Evolutionary conservation across 495 filamentous ascomycete genomes (phyloP).

Genomic region (Aspergillus olivimuriae): DNA sequence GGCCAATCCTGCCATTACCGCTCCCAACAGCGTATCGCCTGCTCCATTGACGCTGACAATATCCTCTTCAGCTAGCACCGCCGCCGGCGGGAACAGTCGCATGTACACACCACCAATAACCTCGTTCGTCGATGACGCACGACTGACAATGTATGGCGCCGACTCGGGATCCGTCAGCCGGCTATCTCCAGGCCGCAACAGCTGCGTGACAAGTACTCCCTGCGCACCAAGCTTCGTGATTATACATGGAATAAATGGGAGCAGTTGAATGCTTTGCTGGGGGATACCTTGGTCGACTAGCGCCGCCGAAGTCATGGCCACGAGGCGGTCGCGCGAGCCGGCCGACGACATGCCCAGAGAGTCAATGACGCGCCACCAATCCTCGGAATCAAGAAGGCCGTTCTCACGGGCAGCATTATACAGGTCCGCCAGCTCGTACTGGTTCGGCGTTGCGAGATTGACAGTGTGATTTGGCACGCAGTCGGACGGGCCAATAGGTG

Average conservation of each 20-base stretch:
- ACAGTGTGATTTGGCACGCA: conserved; percentile 57
- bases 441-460: conserved; percentile 75
- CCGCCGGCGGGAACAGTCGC: conserved; percentile 64
- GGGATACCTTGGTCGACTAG: conserved; percentile 78
- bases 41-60: conserved; percentile 90
- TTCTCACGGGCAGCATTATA: conserved; percentile 54
- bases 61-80: conserved; percentile 50
- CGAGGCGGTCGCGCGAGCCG: conserved; percentile 59
- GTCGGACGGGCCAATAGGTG: conserved; percentile 24
- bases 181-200: conserved; percentile 58
- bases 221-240: conserved; percentile 74
- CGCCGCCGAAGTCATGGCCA: conserved; percentile 47
- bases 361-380: conserved; percentile 77
- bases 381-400: conserved; percentile 56
- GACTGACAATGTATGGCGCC: conserved; percentile 62
- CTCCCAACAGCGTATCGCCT: conserved; percentile 87
- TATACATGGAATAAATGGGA: conserved; percentile 79
- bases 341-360: conserved; percentile 52
- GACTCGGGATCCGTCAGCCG: conserved; percentile 54
- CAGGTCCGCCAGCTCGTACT: conserved; percentile 72
- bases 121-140: conserved; percentile 41
- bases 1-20: conserved; percentile 62
- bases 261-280: conserved; percentile 74
- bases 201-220: conserved; percentile 71
- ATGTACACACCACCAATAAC: conserved; percentile 77